phyloP scores from a whole-genome alignment of 495 filamentous ascomycete genomes.

The Penicillium maclennaniae region DNA sequence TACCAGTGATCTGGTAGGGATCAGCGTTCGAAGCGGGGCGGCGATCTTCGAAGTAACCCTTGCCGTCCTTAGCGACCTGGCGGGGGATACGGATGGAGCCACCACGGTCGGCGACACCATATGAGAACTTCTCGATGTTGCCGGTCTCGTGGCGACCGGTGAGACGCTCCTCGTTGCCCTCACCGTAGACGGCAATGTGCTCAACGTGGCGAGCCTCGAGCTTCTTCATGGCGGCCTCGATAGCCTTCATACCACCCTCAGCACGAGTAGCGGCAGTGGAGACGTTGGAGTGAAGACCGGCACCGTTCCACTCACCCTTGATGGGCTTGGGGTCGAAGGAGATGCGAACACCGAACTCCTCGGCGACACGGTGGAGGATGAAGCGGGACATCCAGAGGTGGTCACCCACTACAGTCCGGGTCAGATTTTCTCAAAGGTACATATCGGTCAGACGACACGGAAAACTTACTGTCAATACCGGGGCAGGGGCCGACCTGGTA shows the following conservation, averaged over 20 bases:
- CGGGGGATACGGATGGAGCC: slow-evolving; percentile 91
- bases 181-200: slow-evolving; percentile 97
- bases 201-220: slow-evolving; percentile 84
- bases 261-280: slow-evolving; percentile 81
- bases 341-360: slow-evolving; percentile 95
- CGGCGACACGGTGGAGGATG: slow-evolving; percentile 92
- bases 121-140: slow-evolving; percentile 88
- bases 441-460: slow-evolving; percentile 3
- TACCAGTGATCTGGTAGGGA: slow-evolving; percentile 94
- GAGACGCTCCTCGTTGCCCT: slow-evolving; percentile 87
- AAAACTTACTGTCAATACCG: slow-evolving; percentile 72
- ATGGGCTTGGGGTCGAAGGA: slow-evolving; percentile 98
- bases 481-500: slow-evolving; percentile 96
- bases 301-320: slow-evolving; percentile 98
- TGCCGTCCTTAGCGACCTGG: slow-evolving; percentile 84
- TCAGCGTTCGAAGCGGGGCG: slow-evolving; percentile 92
- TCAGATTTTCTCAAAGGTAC: slow-evolving; percentile 6
- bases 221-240: slow-evolving; percentile 83
- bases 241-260: slow-evolving; percentile 91
- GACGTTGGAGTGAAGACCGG: slow-evolving; percentile 96
- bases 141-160: slow-evolving; percentile 96
- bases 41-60: slow-evolving; percentile 98
- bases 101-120: slow-evolving; percentile 94
- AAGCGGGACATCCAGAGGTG: slow-evolving; percentile 97
- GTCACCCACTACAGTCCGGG: slow-evolving; percentile 72